Conservation (phyloP, 345 rosid genomes). For the Iberis pinnata region DNA sequence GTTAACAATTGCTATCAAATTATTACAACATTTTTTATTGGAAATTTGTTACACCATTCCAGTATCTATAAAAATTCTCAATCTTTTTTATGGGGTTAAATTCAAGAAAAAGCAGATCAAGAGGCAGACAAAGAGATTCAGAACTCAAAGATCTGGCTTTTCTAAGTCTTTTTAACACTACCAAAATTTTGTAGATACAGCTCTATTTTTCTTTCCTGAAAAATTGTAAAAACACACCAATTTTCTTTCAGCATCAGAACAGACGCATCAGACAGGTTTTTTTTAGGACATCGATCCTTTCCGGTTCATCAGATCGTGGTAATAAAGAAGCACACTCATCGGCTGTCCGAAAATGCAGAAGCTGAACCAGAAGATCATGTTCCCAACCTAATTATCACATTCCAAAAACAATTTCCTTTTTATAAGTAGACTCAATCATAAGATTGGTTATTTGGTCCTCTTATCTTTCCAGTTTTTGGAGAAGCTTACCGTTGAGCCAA, state of each 20-base stretch:
- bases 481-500: constrained; percentile 66
- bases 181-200: not conserved
- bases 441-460: not conserved
- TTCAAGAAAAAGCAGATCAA: too few relatives aligned
- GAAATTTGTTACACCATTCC: too few relatives aligned
- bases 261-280: too few relatives aligned
- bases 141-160: too few relatives aligned
- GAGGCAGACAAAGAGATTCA: too few relatives aligned
- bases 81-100: too few relatives aligned
- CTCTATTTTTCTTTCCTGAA: not conserved
- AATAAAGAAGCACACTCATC: constrained; percentile 84
- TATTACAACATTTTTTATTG: too few relatives aligned
- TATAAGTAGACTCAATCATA: too few relatives aligned
- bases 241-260: not conserved
- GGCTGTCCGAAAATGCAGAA: constrained; percentile 98
- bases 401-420: constrained; percentile 5
- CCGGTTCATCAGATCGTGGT: constrained; percentile 93
- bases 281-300: constrained; percentile 32
- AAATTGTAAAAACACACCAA: not conserved
- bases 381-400: constrained; percentile 61
- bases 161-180: too few relatives aligned
- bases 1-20: too few relatives aligned
- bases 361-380: constrained; percentile 87
- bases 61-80: too few relatives aligned
- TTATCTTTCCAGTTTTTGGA: constrained; percentile 2